Base-by-base conservation (phyloP, 2,329 filamentous ascomycete species). In the Stachybotrys elegans region DNA sequence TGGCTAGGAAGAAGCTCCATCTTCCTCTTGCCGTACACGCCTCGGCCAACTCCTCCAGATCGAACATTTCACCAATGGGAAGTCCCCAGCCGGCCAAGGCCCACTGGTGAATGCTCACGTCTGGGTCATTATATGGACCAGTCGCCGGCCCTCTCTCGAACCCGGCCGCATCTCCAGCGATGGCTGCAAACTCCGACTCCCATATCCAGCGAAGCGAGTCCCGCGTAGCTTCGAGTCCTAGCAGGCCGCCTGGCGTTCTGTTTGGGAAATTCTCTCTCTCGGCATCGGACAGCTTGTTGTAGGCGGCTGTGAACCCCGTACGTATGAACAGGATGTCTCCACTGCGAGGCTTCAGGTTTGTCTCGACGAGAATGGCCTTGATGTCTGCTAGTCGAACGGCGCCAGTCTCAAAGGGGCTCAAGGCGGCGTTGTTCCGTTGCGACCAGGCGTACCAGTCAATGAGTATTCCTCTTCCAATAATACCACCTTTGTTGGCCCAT, bases 121-220 rank as follows among this genome's bases (percentile, higher is more conserved):
- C 45, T 1, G 40, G 22, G 29, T 48, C 44, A 5, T 46, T 46
- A 23, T 50, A 48, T 17, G 48, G 35, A 2, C 63, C 62, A 3
- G 60, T 57, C 6, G 69, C 55, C 2, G 70, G 69, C 5, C 60
- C 50, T 48, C 65, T 61, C 52, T 76, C 72, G 41, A 74, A 72
- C 16, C 61, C 65, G 14, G 67, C 62, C 17, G 64, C 62, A 45
- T 70, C 65, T 17, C 66, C 61, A 16, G 68, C 72, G 9, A 72
- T 68, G 12, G 72, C 72, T 0, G 64, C 62, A 48, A 75, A 73
- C 4, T 64, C 57, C 13, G 50, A 56, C 35, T 70, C 66, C 72
- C 72, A 75, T 21, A 75, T 59, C 69, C 68, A 76, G 19, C 56
- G 51, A 27, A 69, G 43, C 13, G 59, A 60, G 5, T 60, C 63